Evolutionary conservation across 805 yeast species (phyloP).

Genomic region (Saccharomycopsis babjevae): DNA sequence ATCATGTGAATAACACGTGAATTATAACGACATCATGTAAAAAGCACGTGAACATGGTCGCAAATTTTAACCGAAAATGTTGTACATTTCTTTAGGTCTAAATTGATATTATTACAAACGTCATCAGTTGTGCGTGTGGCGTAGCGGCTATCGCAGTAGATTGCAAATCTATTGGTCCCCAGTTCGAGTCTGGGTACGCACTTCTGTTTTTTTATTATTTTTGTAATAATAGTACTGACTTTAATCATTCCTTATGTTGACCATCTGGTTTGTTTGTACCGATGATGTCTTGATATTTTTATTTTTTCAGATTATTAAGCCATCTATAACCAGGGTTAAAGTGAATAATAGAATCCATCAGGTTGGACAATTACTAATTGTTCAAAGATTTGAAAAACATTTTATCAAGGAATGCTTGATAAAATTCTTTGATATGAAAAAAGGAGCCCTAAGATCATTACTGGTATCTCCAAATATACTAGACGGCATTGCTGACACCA

Average conservation of each 20-base stretch:
- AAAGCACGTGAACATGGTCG: too few species aligned
- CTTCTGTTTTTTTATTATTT: constrained; percentile 33
- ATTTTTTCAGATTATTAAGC: too few species aligned
- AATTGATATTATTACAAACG: too few species aligned
- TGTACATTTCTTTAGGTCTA: too few species aligned
- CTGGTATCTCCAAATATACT: neutral
- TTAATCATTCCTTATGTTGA: neutral
- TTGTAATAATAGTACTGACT: neutral
- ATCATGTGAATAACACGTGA: too few species aligned
- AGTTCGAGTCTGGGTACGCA: constrained; percentile 93
- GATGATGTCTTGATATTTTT: neutral
- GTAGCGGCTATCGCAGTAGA: constrained; percentile 98
- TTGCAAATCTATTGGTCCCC: constrained; percentile 98
- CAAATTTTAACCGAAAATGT: too few species aligned
- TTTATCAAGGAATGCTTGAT: neutral
- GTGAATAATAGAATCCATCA: too few species aligned
- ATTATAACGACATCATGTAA: too few species aligned
- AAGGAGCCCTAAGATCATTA: neutral
- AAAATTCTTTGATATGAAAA: neutral
- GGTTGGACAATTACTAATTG: neutral
- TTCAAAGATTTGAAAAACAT: neutral
- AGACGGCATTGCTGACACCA: neutral
- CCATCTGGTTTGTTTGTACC: neutral
- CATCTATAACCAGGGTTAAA: too few species aligned
- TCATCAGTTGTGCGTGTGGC: constrained; percentile 43